A percentile compares a stretch with the other conserved stretches of the same genome.
phyloP scores from a whole-genome alignment of 345 rosid species.

The Salix koriyanagi region DNA sequence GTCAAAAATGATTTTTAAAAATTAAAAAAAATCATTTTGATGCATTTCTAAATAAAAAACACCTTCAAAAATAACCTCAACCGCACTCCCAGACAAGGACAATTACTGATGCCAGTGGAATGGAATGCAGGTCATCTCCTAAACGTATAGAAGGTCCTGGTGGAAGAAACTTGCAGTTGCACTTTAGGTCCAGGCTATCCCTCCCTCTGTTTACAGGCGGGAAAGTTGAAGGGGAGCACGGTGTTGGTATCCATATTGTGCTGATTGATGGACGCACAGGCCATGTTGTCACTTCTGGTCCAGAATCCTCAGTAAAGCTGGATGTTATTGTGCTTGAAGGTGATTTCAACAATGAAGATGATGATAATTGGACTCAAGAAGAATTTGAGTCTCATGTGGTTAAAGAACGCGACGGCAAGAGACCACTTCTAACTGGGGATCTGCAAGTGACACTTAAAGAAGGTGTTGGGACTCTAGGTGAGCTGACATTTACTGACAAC shows the following conservation, averaged over 20 bases:
- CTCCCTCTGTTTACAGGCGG: constrained; percentile 35
- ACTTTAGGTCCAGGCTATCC: constrained; percentile 27
- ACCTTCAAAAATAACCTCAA: too few species aligned
- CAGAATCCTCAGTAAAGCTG: constrained; percentile 31
- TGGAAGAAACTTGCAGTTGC: constrained; percentile 37
- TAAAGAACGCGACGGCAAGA: constrained; percentile 39
- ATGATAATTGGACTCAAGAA: constrained; percentile 25
- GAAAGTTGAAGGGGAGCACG: constrained; percentile 36
- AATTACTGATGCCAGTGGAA: too few species aligned
- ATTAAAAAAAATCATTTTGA: too few species aligned
- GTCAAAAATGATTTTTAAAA: too few species aligned
- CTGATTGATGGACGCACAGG: constrained; percentile 32
- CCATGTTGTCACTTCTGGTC: constrained; percentile 28
- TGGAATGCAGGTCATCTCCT: constrained; percentile 24
- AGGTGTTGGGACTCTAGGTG: constrained; percentile 37
- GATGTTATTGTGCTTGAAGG: constrained; percentile 39
- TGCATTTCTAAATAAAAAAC: too few species aligned
- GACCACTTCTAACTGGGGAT: constrained; percentile 40
- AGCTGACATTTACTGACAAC: constrained; percentile 36
- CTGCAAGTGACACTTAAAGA: constrained; percentile 34
- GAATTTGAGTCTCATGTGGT: constrained; percentile 35
- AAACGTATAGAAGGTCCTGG: constrained; percentile 23
- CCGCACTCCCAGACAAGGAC: too few species aligned
- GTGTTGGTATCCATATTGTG: constrained; percentile 22
- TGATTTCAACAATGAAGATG: constrained; percentile 35